phyloP scores from a whole-genome alignment of 768 basidiomycete genomes.

The Xerocomellus intermedius region DNA sequence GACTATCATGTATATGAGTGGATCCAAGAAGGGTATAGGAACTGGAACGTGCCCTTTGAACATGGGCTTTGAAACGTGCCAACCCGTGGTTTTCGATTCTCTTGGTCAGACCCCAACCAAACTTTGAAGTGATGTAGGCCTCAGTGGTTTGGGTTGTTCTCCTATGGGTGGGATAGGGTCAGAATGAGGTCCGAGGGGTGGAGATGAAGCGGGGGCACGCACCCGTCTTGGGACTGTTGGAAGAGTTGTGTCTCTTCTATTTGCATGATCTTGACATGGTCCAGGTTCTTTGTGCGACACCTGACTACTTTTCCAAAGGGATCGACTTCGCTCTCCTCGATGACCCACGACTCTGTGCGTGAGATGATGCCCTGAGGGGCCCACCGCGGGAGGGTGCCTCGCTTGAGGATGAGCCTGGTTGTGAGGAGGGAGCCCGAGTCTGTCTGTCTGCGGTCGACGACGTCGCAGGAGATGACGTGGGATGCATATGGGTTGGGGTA shows the following conservation, averaged over 20 bases:
- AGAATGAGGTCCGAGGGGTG: background rate
- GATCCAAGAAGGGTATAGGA: background rate
- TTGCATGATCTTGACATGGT: constrained; percentile 93
- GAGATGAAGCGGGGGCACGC: constrained; percentile 23
- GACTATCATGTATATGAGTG: constrained; percentile 46
- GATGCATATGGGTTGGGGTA: constrained; percentile 95
- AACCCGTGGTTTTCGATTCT: constrained; percentile 85
- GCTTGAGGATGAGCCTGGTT: constrained; percentile 89
- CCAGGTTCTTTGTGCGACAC: constrained; percentile 85
- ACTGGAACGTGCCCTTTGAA: constrained; percentile 66
- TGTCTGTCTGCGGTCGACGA: constrained; percentile 79
- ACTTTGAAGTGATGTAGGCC: constrained; percentile 81
- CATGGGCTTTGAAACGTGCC: constrained; percentile 80
- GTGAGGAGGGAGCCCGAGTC: constrained; percentile 76
- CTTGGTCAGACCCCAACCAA: constrained; percentile 89
- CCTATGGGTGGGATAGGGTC: constrained; percentile 35
- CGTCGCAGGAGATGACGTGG: constrained; percentile 94
- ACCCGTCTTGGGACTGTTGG: constrained; percentile 71
- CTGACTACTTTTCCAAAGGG: constrained; percentile 72
- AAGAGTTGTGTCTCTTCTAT: constrained; percentile 82
- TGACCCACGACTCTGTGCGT: constrained; percentile 88
- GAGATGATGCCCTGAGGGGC: constrained; percentile 79
- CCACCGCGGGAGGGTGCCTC: constrained; percentile 90
- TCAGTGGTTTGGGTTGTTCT: constrained; percentile 85
- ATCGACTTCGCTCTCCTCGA: constrained; percentile 95